A percentile compares a stretch with the other conserved stretches of the same genome.
phyloP scores from a whole-genome alignment of 2,329 filamentous ascomycete genomes.

The Xylariales sp. region DNA sequence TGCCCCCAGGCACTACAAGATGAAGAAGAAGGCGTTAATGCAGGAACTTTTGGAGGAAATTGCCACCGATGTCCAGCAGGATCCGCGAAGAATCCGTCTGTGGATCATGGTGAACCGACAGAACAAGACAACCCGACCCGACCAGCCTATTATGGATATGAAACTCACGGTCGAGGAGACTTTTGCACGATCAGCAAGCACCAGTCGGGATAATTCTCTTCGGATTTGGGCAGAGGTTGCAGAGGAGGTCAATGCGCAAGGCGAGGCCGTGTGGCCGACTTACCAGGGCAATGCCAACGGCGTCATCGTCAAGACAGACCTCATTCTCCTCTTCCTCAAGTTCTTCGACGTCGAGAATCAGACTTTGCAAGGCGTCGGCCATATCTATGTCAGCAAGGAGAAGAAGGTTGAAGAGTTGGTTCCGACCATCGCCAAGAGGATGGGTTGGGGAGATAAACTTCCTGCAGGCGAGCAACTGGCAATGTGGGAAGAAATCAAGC shows the following conservation, averaged over 20 bases:
- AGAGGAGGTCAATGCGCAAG: constrained; percentile 60
- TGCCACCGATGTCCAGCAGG: constrained; percentile 63
- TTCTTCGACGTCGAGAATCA: constrained; percentile 80
- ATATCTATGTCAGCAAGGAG: constrained; percentile 82
- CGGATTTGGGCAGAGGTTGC: constrained; percentile 83
- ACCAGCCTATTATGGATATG: constrained; percentile 76
- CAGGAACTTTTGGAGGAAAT: constrained; percentile 68
- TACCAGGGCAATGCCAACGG: constrained; percentile 54
- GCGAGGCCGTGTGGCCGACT: constrained; percentile 67
- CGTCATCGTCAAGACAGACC: constrained; percentile 53
- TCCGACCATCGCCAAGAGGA: constrained; percentile 70
- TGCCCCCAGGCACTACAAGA: constrained; percentile 66
- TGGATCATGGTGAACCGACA: constrained; percentile 99
- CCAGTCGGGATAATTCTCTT: constrained; percentile 66
- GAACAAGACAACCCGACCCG: constrained; percentile 91
- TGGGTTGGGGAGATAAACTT: constrained; percentile 80
- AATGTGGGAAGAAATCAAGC: constrained; percentile 98
- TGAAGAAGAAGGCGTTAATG: constrained; percentile 71
- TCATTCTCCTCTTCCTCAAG: constrained; percentile 85
- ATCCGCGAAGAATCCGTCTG: constrained; percentile 68
- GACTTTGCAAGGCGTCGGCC: constrained; percentile 68
- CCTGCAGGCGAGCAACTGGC: constrained; percentile 55
- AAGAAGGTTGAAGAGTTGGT: constrained; percentile 85
- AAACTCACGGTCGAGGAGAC: constrained; percentile 73
- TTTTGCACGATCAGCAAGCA: constrained; percentile 41